Base-by-base conservation (phyloP, 345 rosid species). In the Acer campestre region DNA sequence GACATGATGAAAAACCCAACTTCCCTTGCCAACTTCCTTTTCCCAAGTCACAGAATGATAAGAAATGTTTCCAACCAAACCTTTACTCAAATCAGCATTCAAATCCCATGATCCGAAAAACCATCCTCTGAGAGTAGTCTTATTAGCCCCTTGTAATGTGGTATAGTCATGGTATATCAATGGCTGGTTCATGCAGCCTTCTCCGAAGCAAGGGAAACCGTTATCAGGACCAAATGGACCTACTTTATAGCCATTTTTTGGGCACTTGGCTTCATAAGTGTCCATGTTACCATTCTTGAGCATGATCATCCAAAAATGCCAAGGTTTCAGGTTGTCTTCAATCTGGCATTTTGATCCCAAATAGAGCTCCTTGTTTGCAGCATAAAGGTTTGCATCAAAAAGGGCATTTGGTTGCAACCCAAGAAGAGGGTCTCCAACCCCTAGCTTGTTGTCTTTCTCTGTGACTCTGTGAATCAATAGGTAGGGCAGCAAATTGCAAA, bases 251-350 rank as follows among this genome's bases (percentile, higher is more conserved):
- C 93, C 94, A 62, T 89, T 89, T 66, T 85, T 82, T 1, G 92
- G 94, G 75, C 90, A 89, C 61, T 81, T 78, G 58, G 90, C 88
- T 6, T 90, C 89, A 20, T 69, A 49, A 14, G 93, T 88, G 72
- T 85, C 93, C 71, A 86, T 87, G 64, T 89, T 89, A 48, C 94
- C 91, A 76, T 75, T 87, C 77, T 90, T 90, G 58, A 90, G 88
- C 92, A 89, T 90, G 80, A 86, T 75, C 93, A 86, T 88, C 90
- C 93, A 86, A 71, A 90, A 90, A 14, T 90, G 90, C 91, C 91
- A 88, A 63, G 91, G 92, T 73, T 81, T 86, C 56, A 91, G 92
- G 27, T 59, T 63, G 83, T 85, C 89, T 67, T 74, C 81, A 44
- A 90, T 88, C 83, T 89, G 81, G 58, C 94, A 90, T 81, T 87